Conservation (phyloP, 2,329 filamentous ascomycete genomes). For the Pseudogymnoascus sp. region DNA sequence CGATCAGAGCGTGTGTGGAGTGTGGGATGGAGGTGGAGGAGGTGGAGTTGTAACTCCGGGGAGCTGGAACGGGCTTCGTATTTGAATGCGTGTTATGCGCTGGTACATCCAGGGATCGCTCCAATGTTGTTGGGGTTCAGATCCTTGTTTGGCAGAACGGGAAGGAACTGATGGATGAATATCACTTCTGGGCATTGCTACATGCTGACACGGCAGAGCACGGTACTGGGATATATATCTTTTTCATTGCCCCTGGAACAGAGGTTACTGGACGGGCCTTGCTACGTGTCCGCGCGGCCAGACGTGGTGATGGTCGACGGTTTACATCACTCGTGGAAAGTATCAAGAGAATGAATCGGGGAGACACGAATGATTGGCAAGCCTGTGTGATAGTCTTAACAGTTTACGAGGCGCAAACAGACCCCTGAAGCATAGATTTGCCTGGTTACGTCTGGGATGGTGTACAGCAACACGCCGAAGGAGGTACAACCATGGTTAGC, state of each 20-base stretch:
- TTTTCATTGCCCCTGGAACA: background rate
- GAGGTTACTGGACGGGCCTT: background rate
- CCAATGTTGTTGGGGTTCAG: background rate
- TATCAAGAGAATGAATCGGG: background rate
- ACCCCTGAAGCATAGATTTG: background rate
- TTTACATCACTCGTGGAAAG: background rate
- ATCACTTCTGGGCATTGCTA: background rate
- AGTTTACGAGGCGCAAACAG: background rate
- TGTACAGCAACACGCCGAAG: background rate
- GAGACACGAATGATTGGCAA: background rate
- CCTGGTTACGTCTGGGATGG: background rate
- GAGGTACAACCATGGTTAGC: background rate
- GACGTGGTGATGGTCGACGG: background rate
- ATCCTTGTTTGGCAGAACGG: background rate
- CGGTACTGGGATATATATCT: background rate
- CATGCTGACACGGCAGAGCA: background rate
- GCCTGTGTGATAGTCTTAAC: background rate
- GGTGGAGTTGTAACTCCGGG: slow-evolving; percentile 32
- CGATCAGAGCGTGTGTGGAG: slow-evolving; percentile 69
- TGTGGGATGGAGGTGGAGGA: slow-evolving; percentile 78
- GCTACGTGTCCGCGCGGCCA: background rate
- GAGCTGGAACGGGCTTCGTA: background rate
- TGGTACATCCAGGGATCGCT: background rate
- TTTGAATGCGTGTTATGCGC: background rate
- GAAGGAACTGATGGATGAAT: background rate